A percentile compares a stretch with the other conserved stretches of the same genome.
Conservation (phyloP, 2,329 filamentous ascomycete species). For the Epichloe typhina region DNA sequence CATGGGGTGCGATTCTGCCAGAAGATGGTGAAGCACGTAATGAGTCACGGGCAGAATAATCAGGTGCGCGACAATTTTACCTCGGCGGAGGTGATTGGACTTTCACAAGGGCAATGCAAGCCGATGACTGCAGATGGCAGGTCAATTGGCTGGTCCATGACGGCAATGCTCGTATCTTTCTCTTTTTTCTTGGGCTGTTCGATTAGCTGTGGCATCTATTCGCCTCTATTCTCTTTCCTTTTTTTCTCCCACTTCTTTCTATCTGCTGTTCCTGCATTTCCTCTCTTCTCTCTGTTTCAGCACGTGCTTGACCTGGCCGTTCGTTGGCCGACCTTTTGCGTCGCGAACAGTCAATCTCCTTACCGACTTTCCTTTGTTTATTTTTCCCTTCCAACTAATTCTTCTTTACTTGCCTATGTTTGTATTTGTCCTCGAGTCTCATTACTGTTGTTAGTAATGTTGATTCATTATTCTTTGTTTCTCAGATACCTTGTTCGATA, state of each 20-base stretch:
- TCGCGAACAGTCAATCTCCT: neutral
- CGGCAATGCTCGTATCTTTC: constrained; percentile 16
- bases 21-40: constrained; percentile 11
- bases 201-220: neutral
- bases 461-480: constrained; percentile 12
- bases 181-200: neutral
- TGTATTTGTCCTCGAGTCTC: constrained; percentile 13
- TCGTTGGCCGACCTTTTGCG: neutral
- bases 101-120: constrained; percentile 21
- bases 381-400: neutral
- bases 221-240: neutral
- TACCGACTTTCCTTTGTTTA: neutral
- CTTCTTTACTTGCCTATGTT: constrained; percentile 7
- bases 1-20: constrained; percentile 15
- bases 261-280: neutral
- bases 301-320: neutral
- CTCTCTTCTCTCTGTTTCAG: neutral
- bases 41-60: constrained; percentile 16
- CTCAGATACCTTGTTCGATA: constrained; percentile 50
- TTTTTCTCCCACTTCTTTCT: neutral
- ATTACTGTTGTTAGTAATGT: constrained; percentile 12
- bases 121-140: constrained; percentile 31
- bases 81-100: constrained; percentile 16
- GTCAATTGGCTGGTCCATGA: constrained; percentile 39
- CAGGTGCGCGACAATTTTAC: constrained; percentile 8